A percentile compares a stretch with the other conserved stretches of the same genome.
Evolutionary conservation across 2,329 filamentous ascomycete genomes (phyloP).

Genomic region (Coccinonectria pachysandricola): DNA sequence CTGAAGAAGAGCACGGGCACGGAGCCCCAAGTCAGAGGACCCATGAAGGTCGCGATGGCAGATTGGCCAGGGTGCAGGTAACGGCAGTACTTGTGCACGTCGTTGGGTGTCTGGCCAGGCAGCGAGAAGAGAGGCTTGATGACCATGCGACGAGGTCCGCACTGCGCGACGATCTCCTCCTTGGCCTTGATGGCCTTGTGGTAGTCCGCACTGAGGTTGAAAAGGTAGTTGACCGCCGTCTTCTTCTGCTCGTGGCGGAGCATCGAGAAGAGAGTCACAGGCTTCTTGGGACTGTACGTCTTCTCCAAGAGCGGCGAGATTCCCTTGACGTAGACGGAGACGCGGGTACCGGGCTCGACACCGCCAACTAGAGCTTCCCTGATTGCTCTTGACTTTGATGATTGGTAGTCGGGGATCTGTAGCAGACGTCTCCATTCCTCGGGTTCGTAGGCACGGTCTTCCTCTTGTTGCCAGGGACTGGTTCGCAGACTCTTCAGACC

Average conservation of each 20-base stretch:
- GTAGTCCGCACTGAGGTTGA: conserved; percentile 73
- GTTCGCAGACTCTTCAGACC: conserved; percentile 86
- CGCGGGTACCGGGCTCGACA: conserved; percentile 71
- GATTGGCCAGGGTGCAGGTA: conserved; percentile 86
- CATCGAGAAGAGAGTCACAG: conserved; percentile 72
- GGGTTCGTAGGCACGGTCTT: conserved; percentile 79
- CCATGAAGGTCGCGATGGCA: conserved; percentile 81
- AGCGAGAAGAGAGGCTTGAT: conserved; percentile 88
- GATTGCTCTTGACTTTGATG: conserved; percentile 63
- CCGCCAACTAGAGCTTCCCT: conserved; percentile 85
- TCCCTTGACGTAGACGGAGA: conserved; percentile 62
- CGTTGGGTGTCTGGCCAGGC: conserved; percentile 82
- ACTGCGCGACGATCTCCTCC: conserved; percentile 84
- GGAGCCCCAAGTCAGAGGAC: conserved; percentile 84
- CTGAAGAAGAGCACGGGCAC: conserved; percentile 88
- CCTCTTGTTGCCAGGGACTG: conserved; percentile 79
- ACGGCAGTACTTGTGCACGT: conserved; percentile 94
- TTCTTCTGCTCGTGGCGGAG: conserved; percentile 93
- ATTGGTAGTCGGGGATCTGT: conserved; percentile 81
- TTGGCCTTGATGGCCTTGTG: conserved; percentile 76
- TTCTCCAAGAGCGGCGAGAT: conserved; percentile 33
- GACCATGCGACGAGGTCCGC: conserved; percentile 74
- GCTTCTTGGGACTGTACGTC: conserved; percentile 39
- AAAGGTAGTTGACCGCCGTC: conserved; percentile 78
- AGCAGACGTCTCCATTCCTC: conserved; percentile 82